Evolutionary conservation across 352 stramenopile genomes (phyloP).

Genomic region (Phytopythium litorale): DNA sequence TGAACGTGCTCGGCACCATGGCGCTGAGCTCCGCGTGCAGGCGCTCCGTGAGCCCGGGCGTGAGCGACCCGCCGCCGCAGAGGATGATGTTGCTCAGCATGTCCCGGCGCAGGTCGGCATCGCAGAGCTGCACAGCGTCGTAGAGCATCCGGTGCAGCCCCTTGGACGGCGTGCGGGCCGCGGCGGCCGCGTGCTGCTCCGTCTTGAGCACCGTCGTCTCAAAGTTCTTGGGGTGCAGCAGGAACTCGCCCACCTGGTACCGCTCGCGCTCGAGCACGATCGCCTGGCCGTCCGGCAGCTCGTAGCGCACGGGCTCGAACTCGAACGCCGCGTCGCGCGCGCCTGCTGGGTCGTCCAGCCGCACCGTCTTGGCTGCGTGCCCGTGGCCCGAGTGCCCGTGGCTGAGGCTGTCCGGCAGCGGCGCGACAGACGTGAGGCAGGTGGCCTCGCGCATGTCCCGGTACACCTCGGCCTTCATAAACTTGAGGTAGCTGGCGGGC

Average conservation of each 20-base stretch:
- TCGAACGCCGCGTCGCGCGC: slow-evolving; percentile 15
- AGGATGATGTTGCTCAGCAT: slow-evolving; percentile 88
- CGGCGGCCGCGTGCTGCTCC: slow-evolving; percentile 39
- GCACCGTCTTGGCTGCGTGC: slow-evolving; percentile 21
- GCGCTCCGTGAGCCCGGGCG: slow-evolving; percentile 70
- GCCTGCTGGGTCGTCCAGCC: neutral
- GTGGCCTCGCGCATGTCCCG: slow-evolving; percentile 72
- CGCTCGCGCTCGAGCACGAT: slow-evolving; percentile 65
- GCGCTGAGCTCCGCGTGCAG: slow-evolving; percentile 72
- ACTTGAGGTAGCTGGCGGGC: slow-evolving; percentile 70
- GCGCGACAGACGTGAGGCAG: slow-evolving; percentile 40
- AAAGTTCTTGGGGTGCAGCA: slow-evolving; percentile 68
- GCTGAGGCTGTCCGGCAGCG: slow-evolving; percentile 30
- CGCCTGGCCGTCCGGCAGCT: slow-evolving; percentile 74
- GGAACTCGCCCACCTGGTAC: slow-evolving; percentile 68
- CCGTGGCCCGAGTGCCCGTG: neutral
- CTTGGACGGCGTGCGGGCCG: slow-evolving; percentile 49
- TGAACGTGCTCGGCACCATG: slow-evolving; percentile 82
- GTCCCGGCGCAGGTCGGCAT: slow-evolving; percentile 79
- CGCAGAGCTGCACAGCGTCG: slow-evolving; percentile 76
- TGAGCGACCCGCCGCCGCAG: slow-evolving; percentile 75
- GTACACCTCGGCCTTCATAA: slow-evolving; percentile 63
- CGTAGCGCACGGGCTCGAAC: slow-evolving; percentile 47
- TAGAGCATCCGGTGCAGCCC: slow-evolving; percentile 79
- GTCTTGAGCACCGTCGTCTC: slow-evolving; percentile 39